Conservation (phyloP, 352 stramenopile species). For the Phytophthora europaea region DNA sequence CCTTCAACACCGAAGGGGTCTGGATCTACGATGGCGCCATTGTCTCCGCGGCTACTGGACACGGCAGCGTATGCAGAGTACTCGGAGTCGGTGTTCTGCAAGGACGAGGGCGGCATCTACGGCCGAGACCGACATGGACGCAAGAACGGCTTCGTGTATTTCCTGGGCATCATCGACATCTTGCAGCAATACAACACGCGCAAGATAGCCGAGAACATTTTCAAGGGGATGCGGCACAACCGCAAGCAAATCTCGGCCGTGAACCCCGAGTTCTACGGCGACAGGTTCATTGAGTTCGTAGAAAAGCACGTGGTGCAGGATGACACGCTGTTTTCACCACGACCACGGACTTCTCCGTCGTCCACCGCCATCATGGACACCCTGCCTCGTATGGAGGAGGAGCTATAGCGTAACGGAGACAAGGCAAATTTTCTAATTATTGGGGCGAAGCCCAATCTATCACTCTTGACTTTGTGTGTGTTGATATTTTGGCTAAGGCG, state of each 20-base stretch:
- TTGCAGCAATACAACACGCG: constrained; percentile 94
- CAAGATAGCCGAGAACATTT: constrained; percentile 92
- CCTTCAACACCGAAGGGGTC: constrained; percentile 27
- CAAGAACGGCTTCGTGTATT: constrained; percentile 91
- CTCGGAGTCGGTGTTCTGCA: constrained; percentile 79
- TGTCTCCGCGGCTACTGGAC: constrained; percentile 68
- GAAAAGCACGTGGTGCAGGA: constrained; percentile 81
- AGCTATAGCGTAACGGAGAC: constrained; percentile 2
- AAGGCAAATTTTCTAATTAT: not conserved
- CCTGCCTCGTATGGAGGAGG: constrained; percentile 20
- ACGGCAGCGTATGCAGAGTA: constrained; percentile 51
- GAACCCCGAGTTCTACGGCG: constrained; percentile 87
- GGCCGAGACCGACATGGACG: constrained; percentile 63
- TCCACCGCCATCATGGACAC: constrained; percentile 16
- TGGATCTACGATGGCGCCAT: constrained; percentile 25
- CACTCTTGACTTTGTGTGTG: too few relatives aligned
- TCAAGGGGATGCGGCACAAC: constrained; percentile 90
- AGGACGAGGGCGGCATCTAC: constrained; percentile 79
- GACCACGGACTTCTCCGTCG: constrained; percentile 11
- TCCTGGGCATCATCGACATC: constrained; percentile 95
- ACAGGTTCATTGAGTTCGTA: constrained; percentile 93
- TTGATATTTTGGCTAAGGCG: too few relatives aligned
- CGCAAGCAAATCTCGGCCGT: constrained; percentile 91
- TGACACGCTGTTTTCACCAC: constrained; percentile 51
- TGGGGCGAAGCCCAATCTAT: too few relatives aligned